These are phyloP conservation scores for Beta lomatogona DNA, from an alignment of 179 eudicot genomes.

Conservation along the genomic window DNA sequence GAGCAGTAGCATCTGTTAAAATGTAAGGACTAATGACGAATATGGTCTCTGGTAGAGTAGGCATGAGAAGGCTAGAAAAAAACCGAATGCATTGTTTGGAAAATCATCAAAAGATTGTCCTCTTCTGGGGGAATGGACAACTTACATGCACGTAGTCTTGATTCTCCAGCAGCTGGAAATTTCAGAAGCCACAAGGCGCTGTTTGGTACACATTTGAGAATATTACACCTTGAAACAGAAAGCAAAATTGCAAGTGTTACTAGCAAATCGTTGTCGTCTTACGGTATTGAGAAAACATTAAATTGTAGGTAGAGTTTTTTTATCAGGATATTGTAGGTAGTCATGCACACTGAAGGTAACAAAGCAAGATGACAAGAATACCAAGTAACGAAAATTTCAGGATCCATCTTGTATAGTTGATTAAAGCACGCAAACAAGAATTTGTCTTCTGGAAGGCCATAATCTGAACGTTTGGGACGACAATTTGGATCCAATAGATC, in stretches of 20 bases:
- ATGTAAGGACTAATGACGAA: background rate
- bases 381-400: conserved; percentile 84
- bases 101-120: background rate
- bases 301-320: background rate
- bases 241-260: background rate
- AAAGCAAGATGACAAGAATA: conserved; percentile 26
- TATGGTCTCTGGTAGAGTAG: background rate
- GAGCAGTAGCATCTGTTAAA: conserved; percentile 76
- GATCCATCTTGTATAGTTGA: conserved; percentile 96
- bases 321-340: too few relatives aligned
- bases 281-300: background rate
- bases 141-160: conserved; percentile 83
- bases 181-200: conserved; percentile 94
- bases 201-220: conserved; percentile 83
- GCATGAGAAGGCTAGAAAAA: background rate
- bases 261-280: background rate
- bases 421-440: conserved; percentile 94
- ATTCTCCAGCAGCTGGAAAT: conserved; percentile 95
- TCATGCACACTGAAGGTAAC: background rate
- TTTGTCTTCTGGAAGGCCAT: conserved; percentile 86
- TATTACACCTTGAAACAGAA: conserved; percentile 74
- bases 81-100: too few relatives aligned
- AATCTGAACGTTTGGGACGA: conserved; percentile 78
- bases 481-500: conserved; percentile 77
- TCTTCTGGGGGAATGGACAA: conserved; percentile 2